These are phyloP conservation scores for Singerocomus inundabilis DNA, from an alignment of 1,284 basidiomycete genomes.

Conservation along the genomic window DNA sequence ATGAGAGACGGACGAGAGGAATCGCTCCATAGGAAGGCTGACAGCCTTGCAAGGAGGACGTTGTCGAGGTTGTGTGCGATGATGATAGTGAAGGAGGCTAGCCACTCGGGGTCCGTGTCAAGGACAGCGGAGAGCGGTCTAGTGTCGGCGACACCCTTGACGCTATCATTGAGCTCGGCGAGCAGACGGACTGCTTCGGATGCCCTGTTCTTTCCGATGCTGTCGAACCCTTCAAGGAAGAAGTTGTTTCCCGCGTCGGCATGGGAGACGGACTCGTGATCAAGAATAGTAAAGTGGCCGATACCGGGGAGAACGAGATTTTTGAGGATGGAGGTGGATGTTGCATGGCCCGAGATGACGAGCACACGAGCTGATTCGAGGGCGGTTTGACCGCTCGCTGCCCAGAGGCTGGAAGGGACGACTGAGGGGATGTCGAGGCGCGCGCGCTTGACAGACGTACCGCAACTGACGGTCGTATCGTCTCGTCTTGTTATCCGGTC, in stretches of 20 bases:
- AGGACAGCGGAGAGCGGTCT: constrained; percentile 59
- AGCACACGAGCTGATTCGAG: constrained; percentile 85
- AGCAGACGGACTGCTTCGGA: constrained; percentile 78
- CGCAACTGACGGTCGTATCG: constrained; percentile 91
- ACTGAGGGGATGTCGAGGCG: neutral
- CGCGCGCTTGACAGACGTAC: constrained; percentile 40
- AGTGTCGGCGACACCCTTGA: constrained; percentile 69
- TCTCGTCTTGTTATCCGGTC: constrained; percentile 82
- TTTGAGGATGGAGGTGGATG: constrained; percentile 86
- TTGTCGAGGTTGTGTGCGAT: constrained; percentile 80
- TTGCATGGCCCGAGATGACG: constrained; percentile 77
- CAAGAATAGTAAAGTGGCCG: constrained; percentile 88
- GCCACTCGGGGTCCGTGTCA: constrained; percentile 47
- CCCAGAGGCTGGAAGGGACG: constrained; percentile 76
- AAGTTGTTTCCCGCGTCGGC: constrained; percentile 95
- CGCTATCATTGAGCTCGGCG: constrained; percentile 85
- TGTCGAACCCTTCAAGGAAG: constrained; percentile 78
- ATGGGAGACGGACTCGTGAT: constrained; percentile 57
- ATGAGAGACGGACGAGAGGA: constrained; percentile 63
- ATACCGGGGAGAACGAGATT: constrained; percentile 95
- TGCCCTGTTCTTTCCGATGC: constrained; percentile 80
- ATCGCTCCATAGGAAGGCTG: constrained; percentile 68
- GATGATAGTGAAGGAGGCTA: constrained; percentile 71
- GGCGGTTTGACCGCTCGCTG: constrained; percentile 88
- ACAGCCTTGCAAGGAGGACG: constrained; percentile 54